These are phyloP conservation scores for Trapa bicornis DNA, from an alignment of 345 rosid species.

Conservation along the genomic window DNA sequence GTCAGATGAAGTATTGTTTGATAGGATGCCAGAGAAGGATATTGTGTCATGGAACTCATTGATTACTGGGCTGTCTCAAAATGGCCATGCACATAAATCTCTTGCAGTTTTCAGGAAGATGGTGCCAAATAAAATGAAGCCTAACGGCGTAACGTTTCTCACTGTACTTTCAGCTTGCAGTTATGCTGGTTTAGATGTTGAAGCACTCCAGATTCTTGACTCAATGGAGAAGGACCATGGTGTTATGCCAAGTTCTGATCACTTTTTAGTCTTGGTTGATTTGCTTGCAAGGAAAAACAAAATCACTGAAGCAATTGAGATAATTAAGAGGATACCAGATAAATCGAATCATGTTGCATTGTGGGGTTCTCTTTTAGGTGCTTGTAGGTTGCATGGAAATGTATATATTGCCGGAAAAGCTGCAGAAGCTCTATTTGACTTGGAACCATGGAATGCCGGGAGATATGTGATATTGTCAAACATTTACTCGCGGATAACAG, in stretches of 20 bases:
- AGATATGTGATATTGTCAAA: conserved; percentile 37
- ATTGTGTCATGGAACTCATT: conserved; percentile 41
- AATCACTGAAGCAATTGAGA: conserved; percentile 24
- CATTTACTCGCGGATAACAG: conserved; percentile 27
- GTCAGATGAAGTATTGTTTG: conserved; percentile 23
- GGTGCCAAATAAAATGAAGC: conserved; percentile 17
- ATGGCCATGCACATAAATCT: conserved; percentile 28
- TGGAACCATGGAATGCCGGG: conserved; percentile 31
- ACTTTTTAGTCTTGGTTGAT: conserved; percentile 27
- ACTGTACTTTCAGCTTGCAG: conserved; percentile 30
- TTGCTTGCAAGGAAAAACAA: conserved; percentile 35
- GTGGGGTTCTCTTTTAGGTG: conserved; percentile 41
- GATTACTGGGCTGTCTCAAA: conserved; percentile 33
- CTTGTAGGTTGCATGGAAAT: conserved; percentile 27
- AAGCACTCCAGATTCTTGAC: conserved; percentile 23
- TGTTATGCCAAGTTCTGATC: conserved; percentile 20
- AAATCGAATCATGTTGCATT: conserved; percentile 19
- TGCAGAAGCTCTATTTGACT: conserved; percentile 22
- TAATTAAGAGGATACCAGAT: conserved; percentile 19
- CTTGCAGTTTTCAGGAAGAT: conserved; percentile 17
- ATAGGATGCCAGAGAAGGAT: conserved; percentile 22
- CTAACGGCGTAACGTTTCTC: conserved; percentile 32
- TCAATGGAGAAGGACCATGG: conserved; percentile 24
- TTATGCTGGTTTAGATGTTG: conserved; percentile 24
- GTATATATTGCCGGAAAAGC: conserved; percentile 25